Conservation (phyloP, 2,329 filamentous ascomycete species). For the Phyllosticta ampelicida region DNA sequence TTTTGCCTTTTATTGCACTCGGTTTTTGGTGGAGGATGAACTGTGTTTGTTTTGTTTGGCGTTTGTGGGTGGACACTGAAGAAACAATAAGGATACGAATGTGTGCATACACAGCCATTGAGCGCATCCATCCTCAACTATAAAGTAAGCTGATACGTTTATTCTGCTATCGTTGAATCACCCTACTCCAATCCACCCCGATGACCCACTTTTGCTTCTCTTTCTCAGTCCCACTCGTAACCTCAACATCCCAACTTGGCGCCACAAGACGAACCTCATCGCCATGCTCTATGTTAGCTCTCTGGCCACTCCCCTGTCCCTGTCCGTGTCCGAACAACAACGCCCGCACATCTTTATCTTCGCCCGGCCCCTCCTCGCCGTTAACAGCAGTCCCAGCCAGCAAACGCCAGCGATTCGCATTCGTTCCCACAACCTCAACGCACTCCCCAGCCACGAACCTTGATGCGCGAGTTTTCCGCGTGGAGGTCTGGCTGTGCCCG, state of each 20-base stretch:
- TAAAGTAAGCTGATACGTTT: too few relatives aligned
- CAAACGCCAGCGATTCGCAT: conserved; percentile 1
- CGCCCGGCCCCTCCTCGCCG: conserved; percentile 9
- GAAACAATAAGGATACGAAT: background rate
- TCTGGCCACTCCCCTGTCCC: background rate
- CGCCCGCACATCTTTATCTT: background rate
- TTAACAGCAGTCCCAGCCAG: background rate
- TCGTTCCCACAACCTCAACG: background rate
- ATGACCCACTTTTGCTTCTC: conserved; percentile 25
- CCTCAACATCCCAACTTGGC: conserved; percentile 32
- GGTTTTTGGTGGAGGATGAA: background rate
- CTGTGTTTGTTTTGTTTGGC: background rate
- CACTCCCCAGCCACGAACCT: conserved; percentile 12
- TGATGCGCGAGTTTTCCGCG: background rate
- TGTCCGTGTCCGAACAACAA: background rate
- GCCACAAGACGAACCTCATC: conserved; percentile 27
- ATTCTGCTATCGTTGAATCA: too few relatives aligned
- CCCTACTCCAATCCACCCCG: conserved; percentile 31
- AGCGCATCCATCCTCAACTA: background rate
- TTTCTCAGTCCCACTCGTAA: conserved; percentile 12
- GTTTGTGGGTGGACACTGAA: background rate
- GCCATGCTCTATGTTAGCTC: conserved; percentile 17
- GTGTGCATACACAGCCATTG: background rate
- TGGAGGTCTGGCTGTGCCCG: conserved; percentile 10
- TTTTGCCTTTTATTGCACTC: background rate